phyloP scores from a whole-genome alignment of 106 monocot species.

The Posidonia australis region DNA sequence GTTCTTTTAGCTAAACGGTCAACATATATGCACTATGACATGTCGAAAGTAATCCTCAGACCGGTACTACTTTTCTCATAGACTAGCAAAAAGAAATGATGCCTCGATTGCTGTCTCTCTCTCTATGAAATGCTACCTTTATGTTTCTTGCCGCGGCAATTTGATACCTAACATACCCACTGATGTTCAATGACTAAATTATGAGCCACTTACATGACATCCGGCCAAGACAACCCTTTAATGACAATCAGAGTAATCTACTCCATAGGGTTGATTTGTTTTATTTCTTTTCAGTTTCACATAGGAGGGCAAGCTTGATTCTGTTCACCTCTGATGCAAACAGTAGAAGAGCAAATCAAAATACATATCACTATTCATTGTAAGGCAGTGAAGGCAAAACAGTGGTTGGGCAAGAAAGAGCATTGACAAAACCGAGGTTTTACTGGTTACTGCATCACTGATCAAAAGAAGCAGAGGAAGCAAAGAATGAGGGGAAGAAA shows the following conservation, averaged over 20 bases:
- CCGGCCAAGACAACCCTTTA: background rate
- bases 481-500: constrained; percentile 1
- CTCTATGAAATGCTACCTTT: too few species aligned
- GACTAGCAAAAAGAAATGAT: too few species aligned
- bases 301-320: background rate
- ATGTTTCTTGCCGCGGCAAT: too few species aligned
- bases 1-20: too few species aligned
- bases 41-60: too few species aligned
- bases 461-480: background rate
- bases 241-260: background rate
- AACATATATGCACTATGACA: too few species aligned
- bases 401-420: background rate
- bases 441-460: constrained; percentile 3
- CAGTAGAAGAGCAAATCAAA: background rate
- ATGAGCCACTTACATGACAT: too few species aligned
- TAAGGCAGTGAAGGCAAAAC: background rate
- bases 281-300: background rate
- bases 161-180: too few species aligned
- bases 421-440: background rate
- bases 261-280: background rate
- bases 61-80: too few species aligned
- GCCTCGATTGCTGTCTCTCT: too few species aligned
- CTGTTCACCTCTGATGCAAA: background rate
- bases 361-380: background rate
- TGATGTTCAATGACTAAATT: too few species aligned